Evolutionary conservation across 169 alveolate genomes (phyloP), one percentile per base, ranked within the genome.

Genomic region (Fabrea salina): DNA sequence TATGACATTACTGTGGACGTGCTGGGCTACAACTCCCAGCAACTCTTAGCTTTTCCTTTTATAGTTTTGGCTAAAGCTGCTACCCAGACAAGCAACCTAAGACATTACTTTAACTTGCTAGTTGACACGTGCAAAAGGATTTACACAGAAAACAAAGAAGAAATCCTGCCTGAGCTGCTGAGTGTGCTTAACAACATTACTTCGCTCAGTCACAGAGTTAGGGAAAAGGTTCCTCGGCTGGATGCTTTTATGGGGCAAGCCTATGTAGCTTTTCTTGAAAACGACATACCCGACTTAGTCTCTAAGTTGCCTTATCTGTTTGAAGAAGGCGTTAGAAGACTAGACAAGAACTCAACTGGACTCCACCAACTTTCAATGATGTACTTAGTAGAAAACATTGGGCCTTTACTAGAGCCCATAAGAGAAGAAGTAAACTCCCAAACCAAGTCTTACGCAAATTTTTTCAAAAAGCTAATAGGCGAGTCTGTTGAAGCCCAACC

Each of bases 101-200:
- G 3, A 25, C 67, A 43, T 30, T 19, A 39, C 33, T 39, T 30
- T 16, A 22, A 66, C 33, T 49, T 3, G 19, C 35, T 70, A 2
- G 49, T 22, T 30, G 79, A 50, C n/a, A 50, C 68, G 30, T 70
- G 79, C 32, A 27, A 19, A 19, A 41, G 49, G 79, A 37, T 70
- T 16, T 70, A 70, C 68, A 43, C 11, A 22, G 79, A 70, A 43
- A 70, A 70, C n/a, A 70, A 50, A 70, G 59, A 47, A 50, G 25
- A 43, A 0, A 43, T 43, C 32, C 39, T 70, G 25, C 50, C 25
- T 4, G 44, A 3, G 8, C n/a, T 70, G 54, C 13, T n/a, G n/a
- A n/a, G n/a, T n/a, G n/a, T n/a, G n/a, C n/a, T n/a, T n/a, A n/a
- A n/a, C n/a, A n/a, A n/a, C n/a, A n/a, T n/a, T n/a, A n/a, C n/a